phyloP scores from a whole-genome alignment of 208 protist genomes.

The Wallacemonas sp. region DNA sequence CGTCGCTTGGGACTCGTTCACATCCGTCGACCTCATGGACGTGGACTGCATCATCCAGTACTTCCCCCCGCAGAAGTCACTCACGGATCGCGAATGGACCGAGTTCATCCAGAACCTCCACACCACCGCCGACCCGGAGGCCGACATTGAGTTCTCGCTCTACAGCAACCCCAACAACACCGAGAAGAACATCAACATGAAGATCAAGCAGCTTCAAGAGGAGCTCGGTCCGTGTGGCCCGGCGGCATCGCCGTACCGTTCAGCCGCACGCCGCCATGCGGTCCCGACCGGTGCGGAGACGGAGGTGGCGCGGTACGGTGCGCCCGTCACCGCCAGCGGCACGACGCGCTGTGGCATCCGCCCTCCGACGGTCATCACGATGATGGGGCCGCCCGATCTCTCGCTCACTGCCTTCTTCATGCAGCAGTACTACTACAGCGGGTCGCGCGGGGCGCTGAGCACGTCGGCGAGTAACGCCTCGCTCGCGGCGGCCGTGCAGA shows the following conservation, averaged over 20 bases:
- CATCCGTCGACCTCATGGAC: constrained; percentile 76
- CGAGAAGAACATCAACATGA: constrained; percentile 35
- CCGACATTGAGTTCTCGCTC: constrained; percentile 46
- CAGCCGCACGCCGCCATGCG: constrained; percentile 4
- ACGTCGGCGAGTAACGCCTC: constrained; percentile 20
- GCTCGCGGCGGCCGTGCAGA: constrained; percentile 23
- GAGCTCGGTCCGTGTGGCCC: constrained; percentile 8
- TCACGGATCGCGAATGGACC: constrained; percentile 60
- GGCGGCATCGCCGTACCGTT: constrained; percentile 9
- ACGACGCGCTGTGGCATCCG: constrained; percentile 18
- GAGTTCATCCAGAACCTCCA: constrained; percentile 78
- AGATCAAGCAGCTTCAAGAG: constrained; percentile 38
- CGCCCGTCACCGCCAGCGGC: constrained; percentile 1
- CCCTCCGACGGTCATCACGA: constrained; percentile 51
- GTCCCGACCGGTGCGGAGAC: background rate
- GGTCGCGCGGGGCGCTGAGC: constrained; percentile 27
- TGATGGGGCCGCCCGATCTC: constrained; percentile 60
- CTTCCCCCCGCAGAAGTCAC: constrained; percentile 78
- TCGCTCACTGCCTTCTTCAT: constrained; percentile 69
- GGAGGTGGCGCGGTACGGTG: background rate
- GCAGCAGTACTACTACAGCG: constrained; percentile 69
- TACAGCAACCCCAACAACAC: constrained; percentile 49
- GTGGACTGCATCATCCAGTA: constrained; percentile 76
- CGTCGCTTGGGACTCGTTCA: constrained; percentile 67
- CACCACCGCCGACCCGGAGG: constrained; percentile 64